Conservation (phyloP, 2,329 filamentous ascomycete species). For the Aspergillus thermomutatus region DNA sequence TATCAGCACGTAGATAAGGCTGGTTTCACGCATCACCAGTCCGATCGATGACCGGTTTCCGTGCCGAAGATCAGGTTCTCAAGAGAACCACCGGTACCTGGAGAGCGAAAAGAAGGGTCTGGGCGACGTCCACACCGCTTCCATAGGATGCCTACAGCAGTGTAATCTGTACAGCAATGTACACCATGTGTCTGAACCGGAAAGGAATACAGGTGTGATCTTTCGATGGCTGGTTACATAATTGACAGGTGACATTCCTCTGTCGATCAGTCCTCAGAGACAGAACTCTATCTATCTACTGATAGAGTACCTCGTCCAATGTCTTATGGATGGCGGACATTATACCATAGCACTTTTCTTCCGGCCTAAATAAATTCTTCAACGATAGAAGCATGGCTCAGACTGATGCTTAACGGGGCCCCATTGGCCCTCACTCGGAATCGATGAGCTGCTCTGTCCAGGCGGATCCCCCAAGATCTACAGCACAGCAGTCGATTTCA, state of each 20-base stretch:
- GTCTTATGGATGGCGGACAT: not conserved
- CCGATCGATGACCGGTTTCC: not conserved
- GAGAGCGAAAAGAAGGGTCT: not conserved
- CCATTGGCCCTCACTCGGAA: not conserved
- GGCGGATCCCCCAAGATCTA: not conserved
- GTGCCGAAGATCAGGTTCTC: not conserved
- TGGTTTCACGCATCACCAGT: not conserved
- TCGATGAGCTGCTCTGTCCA: not conserved
- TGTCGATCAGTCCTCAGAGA: not conserved
- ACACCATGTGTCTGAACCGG: not conserved
- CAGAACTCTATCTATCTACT: not conserved
- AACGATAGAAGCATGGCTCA: not conserved
- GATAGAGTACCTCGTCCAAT: not conserved
- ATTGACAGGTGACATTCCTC: not conserved
- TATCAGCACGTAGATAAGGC: not conserved
- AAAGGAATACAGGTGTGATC: not conserved
- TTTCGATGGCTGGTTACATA: not conserved
- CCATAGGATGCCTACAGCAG: slow-evolving; percentile 1
- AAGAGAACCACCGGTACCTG: not conserved
- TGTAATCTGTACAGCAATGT: not conserved
- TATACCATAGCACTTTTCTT: not conserved
- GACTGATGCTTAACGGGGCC: not conserved
- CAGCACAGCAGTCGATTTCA: not conserved
- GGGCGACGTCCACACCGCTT: slow-evolving; percentile 3
- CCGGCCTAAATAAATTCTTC: not conserved